phyloP scores from a whole-genome alignment of 2,329 filamentous ascomycete species.

The Ceratocystis destructans region DNA sequence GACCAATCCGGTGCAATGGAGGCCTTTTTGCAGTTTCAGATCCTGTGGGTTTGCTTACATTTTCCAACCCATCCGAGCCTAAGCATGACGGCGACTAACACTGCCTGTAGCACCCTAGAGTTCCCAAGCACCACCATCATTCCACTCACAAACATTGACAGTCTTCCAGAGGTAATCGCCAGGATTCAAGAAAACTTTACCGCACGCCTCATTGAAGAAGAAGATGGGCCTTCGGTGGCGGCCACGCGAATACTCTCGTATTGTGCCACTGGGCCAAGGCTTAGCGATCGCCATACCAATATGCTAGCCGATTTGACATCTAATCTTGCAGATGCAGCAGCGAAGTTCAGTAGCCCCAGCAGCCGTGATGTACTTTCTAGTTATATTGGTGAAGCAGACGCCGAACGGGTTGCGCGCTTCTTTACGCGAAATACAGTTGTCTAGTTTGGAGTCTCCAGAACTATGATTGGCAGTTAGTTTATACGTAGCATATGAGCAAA shows the following conservation, averaged over 20 bases:
- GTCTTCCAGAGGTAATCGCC: constrained; percentile 29
- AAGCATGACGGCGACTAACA: constrained; percentile 8
- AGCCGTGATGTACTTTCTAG: constrained; percentile 22
- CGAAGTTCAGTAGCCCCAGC: constrained; percentile 20
- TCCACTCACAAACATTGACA: constrained; percentile 28
- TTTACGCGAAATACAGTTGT: constrained; percentile 21
- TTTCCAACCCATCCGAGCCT: too few relatives aligned
- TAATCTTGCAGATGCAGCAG: constrained; percentile 24
- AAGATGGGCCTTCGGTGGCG: background rate
- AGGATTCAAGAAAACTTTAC: constrained; percentile 27
- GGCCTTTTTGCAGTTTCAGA: constrained; percentile 32
- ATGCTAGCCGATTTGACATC: constrained; percentile 25
- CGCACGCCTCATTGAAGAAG: constrained; percentile 6
- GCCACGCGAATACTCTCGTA: constrained; percentile 20
- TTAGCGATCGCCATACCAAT: constrained; percentile 23
- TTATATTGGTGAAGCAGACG: constrained; percentile 25
- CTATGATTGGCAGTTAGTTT: background rate
- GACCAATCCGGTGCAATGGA: constrained; percentile 23
- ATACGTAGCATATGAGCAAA: background rate
- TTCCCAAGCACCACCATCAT: constrained; percentile 33
- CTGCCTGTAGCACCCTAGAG: constrained; percentile 22
- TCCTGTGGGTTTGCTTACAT: constrained; percentile 27
- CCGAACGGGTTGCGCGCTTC: constrained; percentile 25
- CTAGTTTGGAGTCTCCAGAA: background rate
- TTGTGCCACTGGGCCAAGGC: constrained; percentile 24